Evolutionary conservation across 352 stramenopile species (phyloP).

Genomic region (Phytophthora sp.): DNA sequence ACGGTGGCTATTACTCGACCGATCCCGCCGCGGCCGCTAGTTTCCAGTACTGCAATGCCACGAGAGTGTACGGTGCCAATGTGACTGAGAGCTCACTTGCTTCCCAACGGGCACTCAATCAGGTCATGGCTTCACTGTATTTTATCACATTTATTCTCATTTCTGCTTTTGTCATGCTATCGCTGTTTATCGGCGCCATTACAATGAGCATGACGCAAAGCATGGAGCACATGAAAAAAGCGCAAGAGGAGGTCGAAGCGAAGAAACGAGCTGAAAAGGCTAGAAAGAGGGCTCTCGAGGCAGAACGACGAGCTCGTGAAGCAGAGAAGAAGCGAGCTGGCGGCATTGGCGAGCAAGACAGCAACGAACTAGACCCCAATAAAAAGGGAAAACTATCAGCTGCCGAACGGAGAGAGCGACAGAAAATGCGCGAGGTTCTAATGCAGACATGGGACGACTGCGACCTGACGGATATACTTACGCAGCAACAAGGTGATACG

Average conservation of each 20-base stretch:
- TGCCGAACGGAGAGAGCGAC: slow-evolving; percentile 60
- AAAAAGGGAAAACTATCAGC: slow-evolving; percentile 53
- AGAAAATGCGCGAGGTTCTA: slow-evolving; percentile 79
- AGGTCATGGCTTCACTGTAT: slow-evolving; percentile 69
- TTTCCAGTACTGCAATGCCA: slow-evolving; percentile 74
- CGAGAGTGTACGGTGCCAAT: slow-evolving; percentile 58
- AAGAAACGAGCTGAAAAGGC: slow-evolving; percentile 70
- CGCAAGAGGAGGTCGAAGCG: slow-evolving; percentile 66
- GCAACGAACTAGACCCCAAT: neutral
- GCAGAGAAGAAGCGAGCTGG: slow-evolving; percentile 40
- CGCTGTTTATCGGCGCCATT: slow-evolving; percentile 90
- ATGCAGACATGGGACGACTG: slow-evolving; percentile 82
- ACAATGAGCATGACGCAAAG: slow-evolving; percentile 92
- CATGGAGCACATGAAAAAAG: slow-evolving; percentile 88
- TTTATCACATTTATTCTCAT: slow-evolving; percentile 91
- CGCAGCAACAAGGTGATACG: slow-evolving; percentile 51
- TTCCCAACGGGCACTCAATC: slow-evolving; percentile 51
- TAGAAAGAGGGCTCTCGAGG: slow-evolving; percentile 57
- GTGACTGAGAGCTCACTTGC: slow-evolving; percentile 40
- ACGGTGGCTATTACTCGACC: slow-evolving; percentile 71
- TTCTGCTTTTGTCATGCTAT: slow-evolving; percentile 90
- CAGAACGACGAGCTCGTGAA: slow-evolving; percentile 51
- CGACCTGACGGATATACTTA: slow-evolving; percentile 70
- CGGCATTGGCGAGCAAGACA: neutral
- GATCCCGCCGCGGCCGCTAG: slow-evolving; percentile 36